Conservation (phyloP, 495 filamentous ascomycete genomes). For the Aspergillus saccharolyticus region DNA sequence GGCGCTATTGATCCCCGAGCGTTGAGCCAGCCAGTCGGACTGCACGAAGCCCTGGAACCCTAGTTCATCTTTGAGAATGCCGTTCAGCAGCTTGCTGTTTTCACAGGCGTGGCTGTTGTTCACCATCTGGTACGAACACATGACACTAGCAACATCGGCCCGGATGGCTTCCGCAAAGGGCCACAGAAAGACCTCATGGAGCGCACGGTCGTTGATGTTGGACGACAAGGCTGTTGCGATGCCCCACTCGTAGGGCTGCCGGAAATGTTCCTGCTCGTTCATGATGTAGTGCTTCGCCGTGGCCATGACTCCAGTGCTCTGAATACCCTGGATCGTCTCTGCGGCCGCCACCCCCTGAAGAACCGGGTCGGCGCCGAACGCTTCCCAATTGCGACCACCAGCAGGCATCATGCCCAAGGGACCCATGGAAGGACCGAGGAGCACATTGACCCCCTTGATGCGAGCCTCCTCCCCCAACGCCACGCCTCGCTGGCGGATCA, state of each 20-base stretch:
- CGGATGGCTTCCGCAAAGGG: constrained; percentile 83
- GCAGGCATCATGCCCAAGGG: constrained; percentile 75
- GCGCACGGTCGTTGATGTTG: constrained; percentile 75
- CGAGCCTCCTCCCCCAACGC: constrained; percentile 68
- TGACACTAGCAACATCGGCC: constrained; percentile 80
- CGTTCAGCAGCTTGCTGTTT: constrained; percentile 88
- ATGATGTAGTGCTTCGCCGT: constrained; percentile 77
- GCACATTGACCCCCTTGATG: constrained; percentile 66
- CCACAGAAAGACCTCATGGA: constrained; percentile 87
- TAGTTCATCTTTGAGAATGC: constrained; percentile 88
- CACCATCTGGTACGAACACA: constrained; percentile 87
- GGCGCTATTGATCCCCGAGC: constrained; percentile 72
- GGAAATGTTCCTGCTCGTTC: constrained; percentile 88
- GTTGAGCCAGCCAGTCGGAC: constrained; percentile 89
- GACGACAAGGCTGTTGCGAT: constrained; percentile 68
- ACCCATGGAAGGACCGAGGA: constrained; percentile 74
- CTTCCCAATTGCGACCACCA: constrained; percentile 91
- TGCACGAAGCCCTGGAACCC: constrained; percentile 94
- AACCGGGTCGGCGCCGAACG: constrained; percentile 74
- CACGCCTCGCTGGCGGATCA: constrained; percentile 67
- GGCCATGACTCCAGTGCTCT: constrained; percentile 75
- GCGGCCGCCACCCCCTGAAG: constrained; percentile 63
- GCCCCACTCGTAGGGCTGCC: constrained; percentile 70
- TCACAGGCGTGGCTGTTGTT: constrained; percentile 90
- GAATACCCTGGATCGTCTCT: constrained; percentile 70